These are phyloP conservation scores for Guyanaporus albipodus DNA, from an alignment of 768 basidiomycete genomes.

Conservation along the genomic window DNA sequence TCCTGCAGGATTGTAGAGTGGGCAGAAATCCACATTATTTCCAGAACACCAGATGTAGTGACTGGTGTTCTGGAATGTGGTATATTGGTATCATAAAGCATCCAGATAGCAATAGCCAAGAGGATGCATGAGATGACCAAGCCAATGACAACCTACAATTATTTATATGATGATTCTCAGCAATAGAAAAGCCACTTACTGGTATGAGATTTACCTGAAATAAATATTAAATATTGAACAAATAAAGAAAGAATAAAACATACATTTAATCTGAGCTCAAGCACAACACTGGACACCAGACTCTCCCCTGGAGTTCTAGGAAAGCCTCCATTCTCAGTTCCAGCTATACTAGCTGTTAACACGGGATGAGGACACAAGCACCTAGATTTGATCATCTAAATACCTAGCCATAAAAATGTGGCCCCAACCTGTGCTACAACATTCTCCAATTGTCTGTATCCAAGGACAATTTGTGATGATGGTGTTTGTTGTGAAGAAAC, in stretches of 20 bases:
- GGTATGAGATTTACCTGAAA: not conserved
- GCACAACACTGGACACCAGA: not conserved
- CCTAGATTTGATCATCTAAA: too few relatives aligned
- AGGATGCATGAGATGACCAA: not conserved
- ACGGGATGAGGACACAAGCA: not conserved
- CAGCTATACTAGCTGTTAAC: not conserved
- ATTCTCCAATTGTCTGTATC: not conserved
- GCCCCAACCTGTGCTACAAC: not conserved
- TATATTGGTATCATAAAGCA: not conserved
- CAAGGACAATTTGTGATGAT: not conserved
- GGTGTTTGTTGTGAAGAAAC: not conserved
- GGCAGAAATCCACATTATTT: not conserved
- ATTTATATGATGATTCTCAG: not conserved
- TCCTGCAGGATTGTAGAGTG: not conserved
- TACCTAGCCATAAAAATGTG: not conserved
- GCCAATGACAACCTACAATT: not conserved
- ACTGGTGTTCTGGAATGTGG: not conserved
- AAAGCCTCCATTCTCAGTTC: not conserved
- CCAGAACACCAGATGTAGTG: not conserved
- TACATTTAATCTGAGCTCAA: conserved; percentile 2
- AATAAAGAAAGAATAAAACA: not conserved
- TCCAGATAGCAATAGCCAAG: not conserved
- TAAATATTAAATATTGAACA: not conserved
- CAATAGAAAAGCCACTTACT: not conserved
- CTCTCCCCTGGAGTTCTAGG: not conserved